These are phyloP conservation scores for Aspergillus heteromorphus DNA, from an alignment of 495 filamentous ascomycete species.

Conservation along the genomic window DNA sequence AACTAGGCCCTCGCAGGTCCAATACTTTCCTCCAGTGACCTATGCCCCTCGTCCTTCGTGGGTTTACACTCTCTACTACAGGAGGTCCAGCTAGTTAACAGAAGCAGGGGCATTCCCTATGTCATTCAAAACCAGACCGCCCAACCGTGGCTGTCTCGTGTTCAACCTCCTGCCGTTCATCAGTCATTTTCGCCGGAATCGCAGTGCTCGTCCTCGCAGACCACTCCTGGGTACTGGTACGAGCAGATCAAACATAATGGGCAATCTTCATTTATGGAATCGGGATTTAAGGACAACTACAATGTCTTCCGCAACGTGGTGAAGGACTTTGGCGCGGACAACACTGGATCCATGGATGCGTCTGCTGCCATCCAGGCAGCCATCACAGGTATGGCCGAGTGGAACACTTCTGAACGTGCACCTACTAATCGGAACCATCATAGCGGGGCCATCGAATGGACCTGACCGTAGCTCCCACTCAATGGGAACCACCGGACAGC, in stretches of 20 bases:
- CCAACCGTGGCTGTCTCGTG: conserved; percentile 15
- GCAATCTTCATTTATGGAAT: conserved; percentile 24
- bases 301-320: conserved; percentile 35
- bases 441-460: conserved; percentile 22
- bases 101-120: conserved; percentile 19
- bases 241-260: conserved; percentile 33
- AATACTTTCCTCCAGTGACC: not conserved
- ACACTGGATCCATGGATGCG: conserved; percentile 22
- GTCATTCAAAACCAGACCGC: conserved; percentile 9
- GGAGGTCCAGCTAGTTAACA: not conserved
- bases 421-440: not conserved
- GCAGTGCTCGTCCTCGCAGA: conserved; percentile 1
- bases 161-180: conserved; percentile 2
- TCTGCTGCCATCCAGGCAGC: conserved; percentile 25
- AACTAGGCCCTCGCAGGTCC: not conserved
- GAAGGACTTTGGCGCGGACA: conserved; percentile 27
- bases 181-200: not conserved
- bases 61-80: not conserved
- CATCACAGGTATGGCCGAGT: conserved; percentile 19
- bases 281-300: conserved; percentile 21
- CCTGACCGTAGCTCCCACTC: conserved; percentile 21
- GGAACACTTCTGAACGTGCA: not conserved
- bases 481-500: conserved; percentile 41
- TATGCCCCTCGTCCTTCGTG: not conserved
- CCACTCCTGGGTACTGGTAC: conserved; percentile 25